Evolutionary conservation across 176 grass and related monocot species (phyloP).

Genomic region (Avena sativa): DNA sequence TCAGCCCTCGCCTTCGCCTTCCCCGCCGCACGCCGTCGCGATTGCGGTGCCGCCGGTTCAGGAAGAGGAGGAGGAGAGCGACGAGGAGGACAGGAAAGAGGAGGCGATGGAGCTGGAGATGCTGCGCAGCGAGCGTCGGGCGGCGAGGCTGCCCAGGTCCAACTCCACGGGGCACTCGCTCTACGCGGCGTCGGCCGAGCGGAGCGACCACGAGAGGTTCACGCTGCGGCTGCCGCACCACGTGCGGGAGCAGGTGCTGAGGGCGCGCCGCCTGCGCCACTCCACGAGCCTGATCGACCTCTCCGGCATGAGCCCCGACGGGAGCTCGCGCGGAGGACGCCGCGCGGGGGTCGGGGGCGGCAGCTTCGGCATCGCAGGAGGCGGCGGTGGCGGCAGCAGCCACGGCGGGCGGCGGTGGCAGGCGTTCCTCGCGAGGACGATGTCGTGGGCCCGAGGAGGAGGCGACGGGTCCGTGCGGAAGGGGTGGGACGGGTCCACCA

Average conservation of each 20-base stretch:
- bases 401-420: slow-evolving; percentile 65
- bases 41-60: slow-evolving; percentile 28
- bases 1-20: slow-evolving; percentile 3
- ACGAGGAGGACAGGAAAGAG: slow-evolving; percentile 55
- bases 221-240: slow-evolving; percentile 75
- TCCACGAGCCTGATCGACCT: slow-evolving; percentile 67
- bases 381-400: slow-evolving; percentile 54
- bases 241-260: slow-evolving; percentile 65
- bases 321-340: slow-evolving; percentile 54
- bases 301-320: slow-evolving; percentile 53
- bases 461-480: slow-evolving; percentile 54
- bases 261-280: slow-evolving; percentile 65
- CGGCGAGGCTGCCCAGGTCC: slow-evolving; percentile 59
- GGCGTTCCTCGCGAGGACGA: slow-evolving; percentile 52
- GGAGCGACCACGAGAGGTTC: slow-evolving; percentile 62
- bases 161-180: slow-evolving; percentile 57
- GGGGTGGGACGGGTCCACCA: slow-evolving; percentile 51
- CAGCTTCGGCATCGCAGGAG: slow-evolving; percentile 41
- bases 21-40: slow-evolving; percentile 41
- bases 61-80: slow-evolving; percentile 39
- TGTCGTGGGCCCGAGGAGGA: slow-evolving; percentile 56
- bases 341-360: slow-evolving; percentile 22
- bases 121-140: slow-evolving; percentile 58
- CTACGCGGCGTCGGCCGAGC: slow-evolving; percentile 25
- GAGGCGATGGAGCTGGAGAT: slow-evolving; percentile 69